phyloP scores from a whole-genome alignment of 225 moss, liverwort and hornwort genomes.

The Neckera pumila region DNA sequence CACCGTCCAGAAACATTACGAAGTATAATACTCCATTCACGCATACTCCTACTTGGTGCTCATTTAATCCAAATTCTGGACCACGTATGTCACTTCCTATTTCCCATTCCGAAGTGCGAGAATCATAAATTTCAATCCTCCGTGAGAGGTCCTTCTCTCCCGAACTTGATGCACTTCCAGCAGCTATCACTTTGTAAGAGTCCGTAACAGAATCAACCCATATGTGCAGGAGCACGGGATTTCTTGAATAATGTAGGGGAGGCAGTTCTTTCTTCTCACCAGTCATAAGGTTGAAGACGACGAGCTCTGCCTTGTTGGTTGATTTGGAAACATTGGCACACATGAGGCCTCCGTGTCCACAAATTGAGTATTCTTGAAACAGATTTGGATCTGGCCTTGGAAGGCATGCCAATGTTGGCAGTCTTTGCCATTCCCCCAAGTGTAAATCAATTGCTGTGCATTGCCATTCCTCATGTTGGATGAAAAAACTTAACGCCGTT shows the following conservation, averaged over 20 bases:
- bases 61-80: constrained; percentile 3
- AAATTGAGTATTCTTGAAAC: not conserved
- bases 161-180: not conserved
- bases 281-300: not conserved
- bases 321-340: not conserved
- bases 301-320: not conserved
- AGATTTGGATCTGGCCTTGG: not conserved
- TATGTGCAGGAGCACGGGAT: not conserved
- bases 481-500: not conserved
- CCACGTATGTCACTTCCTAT: not conserved
- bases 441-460: not conserved
- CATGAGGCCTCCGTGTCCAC: not conserved
- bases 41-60: constrained; percentile 4
- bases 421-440: not conserved
- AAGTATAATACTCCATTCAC: not conserved
- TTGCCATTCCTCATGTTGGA: not conserved
- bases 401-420: not conserved
- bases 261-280: not conserved
- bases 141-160: not conserved
- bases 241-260: not conserved
- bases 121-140: not conserved
- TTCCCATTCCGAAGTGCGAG: not conserved
- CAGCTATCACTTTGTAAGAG: not conserved
- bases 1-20: not conserved
- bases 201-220: not conserved